These are phyloP conservation scores for Phoenix dactylifera DNA, from an alignment of 176 grass and related monocot genomes.

Conservation along the genomic window DNA sequence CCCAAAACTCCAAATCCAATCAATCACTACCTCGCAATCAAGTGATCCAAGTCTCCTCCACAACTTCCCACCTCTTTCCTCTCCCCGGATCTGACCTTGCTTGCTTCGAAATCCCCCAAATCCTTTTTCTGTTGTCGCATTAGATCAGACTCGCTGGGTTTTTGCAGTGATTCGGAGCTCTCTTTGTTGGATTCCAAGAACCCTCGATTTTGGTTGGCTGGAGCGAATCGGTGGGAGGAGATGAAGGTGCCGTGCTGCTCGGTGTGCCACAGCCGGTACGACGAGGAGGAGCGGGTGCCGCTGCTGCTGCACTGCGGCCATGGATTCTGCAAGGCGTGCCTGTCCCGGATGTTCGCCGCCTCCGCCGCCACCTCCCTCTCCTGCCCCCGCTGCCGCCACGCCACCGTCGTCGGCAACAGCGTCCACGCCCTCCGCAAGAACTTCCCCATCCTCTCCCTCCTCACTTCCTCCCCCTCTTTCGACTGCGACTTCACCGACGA, in stretches of 20 bases:
- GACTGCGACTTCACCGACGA: slow-evolving; percentile 33
- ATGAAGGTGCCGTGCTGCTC: slow-evolving; percentile 94
- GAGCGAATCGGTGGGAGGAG: not conserved
- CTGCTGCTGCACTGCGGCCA: slow-evolving; percentile 97
- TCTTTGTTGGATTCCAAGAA: too few relatives aligned
- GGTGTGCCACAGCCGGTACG: slow-evolving; percentile 71
- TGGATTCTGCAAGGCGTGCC: slow-evolving; percentile 94
- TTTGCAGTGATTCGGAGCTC: too few relatives aligned
- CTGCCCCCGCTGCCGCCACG: slow-evolving; percentile 88
- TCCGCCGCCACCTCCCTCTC: slow-evolving; percentile 42
- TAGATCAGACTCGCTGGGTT: too few relatives aligned
- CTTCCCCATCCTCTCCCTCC: slow-evolving; percentile 79
- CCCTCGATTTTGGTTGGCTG: too few relatives aligned
- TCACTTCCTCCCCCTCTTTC: slow-evolving; percentile 64
- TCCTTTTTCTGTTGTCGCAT: too few relatives aligned
- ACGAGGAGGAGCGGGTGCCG: slow-evolving; percentile 80
- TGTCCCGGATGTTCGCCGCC: slow-evolving; percentile 68
- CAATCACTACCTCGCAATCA: too few relatives aligned
- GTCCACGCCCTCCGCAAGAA: slow-evolving; percentile 85
- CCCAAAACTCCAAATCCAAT: too few relatives aligned
- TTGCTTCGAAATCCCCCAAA: too few relatives aligned
- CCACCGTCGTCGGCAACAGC: slow-evolving; percentile 85
- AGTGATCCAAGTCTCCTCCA: too few relatives aligned
- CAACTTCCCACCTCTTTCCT: too few relatives aligned
- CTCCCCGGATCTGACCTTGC: too few relatives aligned